phyloP scores from a whole-genome alignment of 139 green algal species.

The Volvox reticuliferus region DNA sequence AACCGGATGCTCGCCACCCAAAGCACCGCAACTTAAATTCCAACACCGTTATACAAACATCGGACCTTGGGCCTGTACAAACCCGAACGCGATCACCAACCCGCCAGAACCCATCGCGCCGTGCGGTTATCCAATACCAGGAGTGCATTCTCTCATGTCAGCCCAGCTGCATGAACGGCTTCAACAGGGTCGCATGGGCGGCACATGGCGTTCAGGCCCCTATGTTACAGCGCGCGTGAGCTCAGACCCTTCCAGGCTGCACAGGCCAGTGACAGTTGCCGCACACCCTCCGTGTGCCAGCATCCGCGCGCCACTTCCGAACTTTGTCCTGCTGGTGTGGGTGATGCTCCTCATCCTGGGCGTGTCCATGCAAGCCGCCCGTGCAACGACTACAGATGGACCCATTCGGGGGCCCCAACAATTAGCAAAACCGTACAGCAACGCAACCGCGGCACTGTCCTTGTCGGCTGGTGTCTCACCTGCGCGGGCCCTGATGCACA shows the following conservation, averaged over 20 bases:
- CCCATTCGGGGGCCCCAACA: not conserved
- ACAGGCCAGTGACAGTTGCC: not conserved
- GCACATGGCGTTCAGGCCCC: not conserved
- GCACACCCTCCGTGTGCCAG: not conserved
- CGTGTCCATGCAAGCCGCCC: not conserved
- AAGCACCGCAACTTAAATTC: too few relatives aligned
- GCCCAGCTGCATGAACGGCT: not conserved
- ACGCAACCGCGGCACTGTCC: too few relatives aligned
- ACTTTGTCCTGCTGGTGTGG: not conserved
- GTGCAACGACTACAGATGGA: not conserved
- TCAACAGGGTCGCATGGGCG: not conserved
- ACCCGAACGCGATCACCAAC: not conserved
- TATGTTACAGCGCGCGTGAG: too few relatives aligned
- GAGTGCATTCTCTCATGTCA: not conserved
- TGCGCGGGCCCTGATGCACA: too few relatives aligned
- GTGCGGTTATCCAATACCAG: not conserved
- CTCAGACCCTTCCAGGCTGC: not conserved
- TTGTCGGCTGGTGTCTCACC: too few relatives aligned
- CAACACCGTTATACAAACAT: too few relatives aligned
- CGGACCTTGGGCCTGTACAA: too few relatives aligned
- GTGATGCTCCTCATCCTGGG: not conserved
- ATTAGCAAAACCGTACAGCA: too few relatives aligned
- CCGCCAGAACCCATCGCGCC: not conserved
- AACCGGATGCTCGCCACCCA: too few relatives aligned
- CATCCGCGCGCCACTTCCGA: not conserved